Evolutionary conservation across 2,329 filamentous ascomycete species (phyloP), one percentile per base, ranked within the genome.

Genomic region (Xylariaceae sp.): DNA sequence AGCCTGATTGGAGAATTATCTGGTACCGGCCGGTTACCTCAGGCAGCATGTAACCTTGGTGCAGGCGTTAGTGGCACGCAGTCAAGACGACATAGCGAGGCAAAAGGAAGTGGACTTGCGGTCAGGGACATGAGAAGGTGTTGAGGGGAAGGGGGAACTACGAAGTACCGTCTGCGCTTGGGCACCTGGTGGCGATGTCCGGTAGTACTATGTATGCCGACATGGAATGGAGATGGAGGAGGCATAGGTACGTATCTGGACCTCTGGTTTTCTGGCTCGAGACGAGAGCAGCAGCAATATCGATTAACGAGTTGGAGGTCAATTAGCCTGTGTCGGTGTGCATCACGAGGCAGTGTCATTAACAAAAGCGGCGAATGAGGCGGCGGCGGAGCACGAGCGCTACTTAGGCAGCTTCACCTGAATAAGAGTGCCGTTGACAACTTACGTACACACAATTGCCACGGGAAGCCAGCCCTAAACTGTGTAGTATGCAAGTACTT

Each of bases 231-330:
- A 53, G 47, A 53, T 55, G 53, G 49, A 47, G 53, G 50, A 55
- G 19, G 34, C 34, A 32, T 29, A 37, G 22, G 18, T 42, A 16
- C 15, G 40, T 42, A 26, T 21, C 19, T 26, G 26, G 26, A 2
- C 10, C 29, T 30, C 36, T 40, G 36, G 36, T 54, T 45, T 49
- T 47, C 53, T 53, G 51, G 46, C 47, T 56, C 39, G 22, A 56
- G 44, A 51, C 47, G 47, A 47, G 45, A 37, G 13, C 32, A 12
- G 32, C 26, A 34, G 44, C 42, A 41, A 47, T 37, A 37, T 51
- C 48, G 44, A 51, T 47, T 47, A 21, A 44, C 40, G 41, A 50
- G 56, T 56, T 58, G 54, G 56, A 58, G 56, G 47, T 53, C 32
- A 34, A 34, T 34, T 58, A 56, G 56, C 54, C 47, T 52, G 45